Conservation (phyloP, 768 basidiomycete genomes). For the Pisolithus sp. region DNA sequence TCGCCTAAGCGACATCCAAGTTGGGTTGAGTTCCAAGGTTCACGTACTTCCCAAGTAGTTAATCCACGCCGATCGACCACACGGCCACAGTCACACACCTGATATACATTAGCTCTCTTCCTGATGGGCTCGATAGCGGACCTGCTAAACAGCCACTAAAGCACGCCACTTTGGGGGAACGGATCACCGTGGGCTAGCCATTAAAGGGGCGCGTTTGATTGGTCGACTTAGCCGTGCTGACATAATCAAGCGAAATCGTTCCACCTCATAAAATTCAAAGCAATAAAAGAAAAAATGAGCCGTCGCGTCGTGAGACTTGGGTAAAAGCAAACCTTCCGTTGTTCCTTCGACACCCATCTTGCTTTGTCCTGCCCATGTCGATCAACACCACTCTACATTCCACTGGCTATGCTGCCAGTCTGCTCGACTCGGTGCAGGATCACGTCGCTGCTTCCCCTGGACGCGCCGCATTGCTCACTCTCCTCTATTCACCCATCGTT, state of each 20-base stretch:
- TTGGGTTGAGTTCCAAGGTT: slow-evolving; percentile 25
- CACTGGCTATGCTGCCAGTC: slow-evolving; percentile 20
- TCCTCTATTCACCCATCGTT: slow-evolving; percentile 65
- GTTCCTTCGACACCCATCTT: neutral
- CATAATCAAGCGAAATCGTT: neutral
- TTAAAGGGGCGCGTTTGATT: too few relatives aligned
- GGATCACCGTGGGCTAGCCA: too few relatives aligned
- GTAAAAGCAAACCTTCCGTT: neutral
- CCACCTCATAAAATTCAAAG: neutral
- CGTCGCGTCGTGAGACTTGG: too few relatives aligned
- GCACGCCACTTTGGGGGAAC: too few relatives aligned
- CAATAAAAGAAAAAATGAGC: too few relatives aligned
- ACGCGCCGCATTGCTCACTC: slow-evolving; percentile 28
- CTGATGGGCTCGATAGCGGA: neutral
- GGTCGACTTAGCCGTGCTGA: neutral
- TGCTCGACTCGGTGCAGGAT: slow-evolving; percentile 11
- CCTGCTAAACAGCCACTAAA: too few relatives aligned
- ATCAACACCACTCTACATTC: slow-evolving; percentile 15
- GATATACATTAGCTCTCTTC: neutral
- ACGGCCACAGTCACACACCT: neutral
- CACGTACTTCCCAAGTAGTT: slow-evolving; percentile 12
- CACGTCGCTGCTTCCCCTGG: slow-evolving; percentile 20
- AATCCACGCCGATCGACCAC: too few relatives aligned
- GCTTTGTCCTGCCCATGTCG: slow-evolving; percentile 16
- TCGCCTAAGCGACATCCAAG: slow-evolving; percentile 20